These are phyloP conservation scores for Amphicarpaea edgeworthii DNA, from an alignment of 306 rosid species.

Conservation along the genomic window DNA sequence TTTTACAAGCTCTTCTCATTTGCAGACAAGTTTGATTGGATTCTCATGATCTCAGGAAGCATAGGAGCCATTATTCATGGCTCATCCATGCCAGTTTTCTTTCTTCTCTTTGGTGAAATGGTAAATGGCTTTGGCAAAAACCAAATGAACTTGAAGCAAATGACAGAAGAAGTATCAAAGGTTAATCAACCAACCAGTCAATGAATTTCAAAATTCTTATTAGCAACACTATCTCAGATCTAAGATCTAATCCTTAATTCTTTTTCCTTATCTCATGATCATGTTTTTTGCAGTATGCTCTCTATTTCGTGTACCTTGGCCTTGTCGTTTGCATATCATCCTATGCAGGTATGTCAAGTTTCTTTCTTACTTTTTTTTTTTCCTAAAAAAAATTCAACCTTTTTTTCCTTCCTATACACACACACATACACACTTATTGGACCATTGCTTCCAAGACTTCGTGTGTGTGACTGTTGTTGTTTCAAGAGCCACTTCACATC, in stretches of 20 bases:
- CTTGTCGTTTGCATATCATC: constrained; percentile 91
- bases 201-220: neutral
- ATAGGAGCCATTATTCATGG: constrained; percentile 94
- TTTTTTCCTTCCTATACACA: neutral
- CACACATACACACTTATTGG: constrained; percentile 49
- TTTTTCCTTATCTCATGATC: neutral
- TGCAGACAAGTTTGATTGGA: constrained; percentile 83
- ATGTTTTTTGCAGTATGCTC: constrained; percentile 82
- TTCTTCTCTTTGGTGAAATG: constrained; percentile 94
- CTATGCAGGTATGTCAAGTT: constrained; percentile 75
- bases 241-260: constrained; percentile 47
- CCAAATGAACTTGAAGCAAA: constrained; percentile 81
- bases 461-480: constrained; percentile 36
- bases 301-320: constrained; percentile 92
- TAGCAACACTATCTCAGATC: constrained; percentile 55
- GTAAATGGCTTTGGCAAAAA: constrained; percentile 96
- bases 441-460: constrained; percentile 41
- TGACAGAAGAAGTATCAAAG: constrained; percentile 95
- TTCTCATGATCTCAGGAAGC: constrained; percentile 84
- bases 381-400: neutral
- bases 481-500: constrained; percentile 47
- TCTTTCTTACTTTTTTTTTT: neutral
- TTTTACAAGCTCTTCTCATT: constrained; percentile 86
- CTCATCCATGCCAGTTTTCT: constrained; percentile 98
- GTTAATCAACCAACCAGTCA: constrained; percentile 35